Percentiles rank a stretch among this genome's conserved stretches.
Evolutionary conservation across 768 basidiomycete species (phyloP).

Genomic region (Hygrophorus pudorinus): DNA sequence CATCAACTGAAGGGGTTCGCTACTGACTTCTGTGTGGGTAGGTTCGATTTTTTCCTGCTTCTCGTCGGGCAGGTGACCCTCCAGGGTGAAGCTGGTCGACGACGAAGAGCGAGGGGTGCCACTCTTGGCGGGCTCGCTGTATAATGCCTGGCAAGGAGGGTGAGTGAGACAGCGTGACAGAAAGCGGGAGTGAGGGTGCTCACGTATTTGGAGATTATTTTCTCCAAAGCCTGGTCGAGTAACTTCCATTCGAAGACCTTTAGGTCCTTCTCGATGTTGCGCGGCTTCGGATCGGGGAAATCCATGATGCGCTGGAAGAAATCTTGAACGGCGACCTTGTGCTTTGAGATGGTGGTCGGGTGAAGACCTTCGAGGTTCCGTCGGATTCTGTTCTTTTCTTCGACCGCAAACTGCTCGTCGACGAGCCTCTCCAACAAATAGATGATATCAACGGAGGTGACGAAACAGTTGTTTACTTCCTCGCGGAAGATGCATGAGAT

Average conservation of each 20-base stretch:
- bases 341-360: constrained; percentile 86
- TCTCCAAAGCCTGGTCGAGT: constrained; percentile 64
- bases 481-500: constrained; percentile 92
- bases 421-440: constrained; percentile 74
- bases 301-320: constrained; percentile 97
- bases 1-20: too few relatives aligned
- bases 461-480: constrained; percentile 66
- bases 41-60: too few relatives aligned
- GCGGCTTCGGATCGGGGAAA: constrained; percentile 86
- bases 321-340: constrained; percentile 65
- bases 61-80: neutral
- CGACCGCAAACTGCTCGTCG: constrained; percentile 77
- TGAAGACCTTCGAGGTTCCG: constrained; percentile 90
- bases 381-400: constrained; percentile 95
- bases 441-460: constrained; percentile 95
- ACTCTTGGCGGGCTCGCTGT: neutral
- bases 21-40: too few relatives aligned
- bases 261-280: constrained; percentile 96
- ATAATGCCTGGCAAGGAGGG: neutral
- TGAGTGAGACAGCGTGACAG: neutral
- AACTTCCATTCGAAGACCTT: constrained; percentile 75
- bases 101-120: neutral
- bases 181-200: constrained; percentile 21
- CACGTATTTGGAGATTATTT: constrained; percentile 81
- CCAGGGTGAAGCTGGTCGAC: neutral